Base-by-base conservation (phyloP, 2,329 filamentous ascomycete genomes). In the Byssoonygena ceratinophila region DNA sequence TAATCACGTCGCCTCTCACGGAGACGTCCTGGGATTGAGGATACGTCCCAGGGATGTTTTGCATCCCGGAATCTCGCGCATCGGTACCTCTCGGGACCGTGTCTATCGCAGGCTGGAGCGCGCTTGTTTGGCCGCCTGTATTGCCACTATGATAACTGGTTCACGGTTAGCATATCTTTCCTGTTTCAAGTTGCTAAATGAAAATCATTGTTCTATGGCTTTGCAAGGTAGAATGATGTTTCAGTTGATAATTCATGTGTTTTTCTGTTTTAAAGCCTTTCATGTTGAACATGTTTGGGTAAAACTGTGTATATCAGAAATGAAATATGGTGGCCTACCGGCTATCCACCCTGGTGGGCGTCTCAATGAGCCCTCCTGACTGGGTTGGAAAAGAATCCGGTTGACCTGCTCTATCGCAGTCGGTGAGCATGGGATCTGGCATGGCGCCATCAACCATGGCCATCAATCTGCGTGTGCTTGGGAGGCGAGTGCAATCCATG, bases 131-230 rank as follows among this genome's bases (percentile, higher is more conserved):
- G 31, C 14, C 29, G 22, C 29, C 48, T 18, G 9, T 22, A 27
- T 36, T 43, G 37, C 16, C 44, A 34, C 44, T 46, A 46, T 46
- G 44, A 46, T 46, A n/a, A 23, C 16, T 43, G 12, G 25, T 18
- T 40, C 34, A 43, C 34, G 43, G 44, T 53, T 41, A 53, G 51
- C 36, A 46, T 48, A 41, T 32, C 2, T 20, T 53, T 32, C 16
- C 18, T 46, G 5, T 27, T 46, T 27, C 25, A n/a, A n/a, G n/a
- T n/a, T n/a, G n/a, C n/a, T n/a, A 8, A 16, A 36, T 44, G 14
- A 29, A 29, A 29, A 29, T 4, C 9, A 5, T 29, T 29, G 4
- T 29, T n/a, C n/a, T n/a, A n/a, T n/a, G n/a, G n/a, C n/a, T n/a
- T n/a, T n/a, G n/a, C n/a, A n/a, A n/a, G n/a, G n/a, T n/a, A n/a